Evolutionary conservation across 1,139 yeast genomes (phyloP).

Genomic region (Maudiozyma humilis): DNA sequence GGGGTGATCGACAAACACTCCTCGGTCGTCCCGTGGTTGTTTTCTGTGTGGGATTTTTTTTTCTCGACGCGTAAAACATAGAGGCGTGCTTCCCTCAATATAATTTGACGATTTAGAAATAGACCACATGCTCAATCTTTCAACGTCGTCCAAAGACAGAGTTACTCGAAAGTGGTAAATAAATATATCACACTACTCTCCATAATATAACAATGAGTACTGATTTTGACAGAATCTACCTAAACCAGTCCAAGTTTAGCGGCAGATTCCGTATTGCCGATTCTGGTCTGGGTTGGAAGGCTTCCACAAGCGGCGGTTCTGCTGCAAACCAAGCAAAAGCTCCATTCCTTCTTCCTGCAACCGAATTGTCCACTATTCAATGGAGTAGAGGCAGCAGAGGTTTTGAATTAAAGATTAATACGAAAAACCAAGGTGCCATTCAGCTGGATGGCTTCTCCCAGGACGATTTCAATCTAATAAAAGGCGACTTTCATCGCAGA

Average conservation of each 20-base stretch:
- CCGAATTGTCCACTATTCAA: conserved; percentile 66
- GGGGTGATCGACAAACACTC: too few relatives aligned
- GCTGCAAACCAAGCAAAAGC: conserved; percentile 41
- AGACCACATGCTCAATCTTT: too few relatives aligned
- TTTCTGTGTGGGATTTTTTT: too few relatives aligned
- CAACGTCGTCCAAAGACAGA: too few relatives aligned
- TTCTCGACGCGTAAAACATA: too few relatives aligned
- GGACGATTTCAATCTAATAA: conserved; percentile 70
- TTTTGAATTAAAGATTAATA: conserved; percentile 78
- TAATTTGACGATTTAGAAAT: too few relatives aligned
- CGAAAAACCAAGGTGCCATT: conserved; percentile 80
- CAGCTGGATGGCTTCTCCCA: conserved; percentile 86
- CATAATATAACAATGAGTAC: conserved; percentile 34
- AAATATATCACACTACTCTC: not conserved
- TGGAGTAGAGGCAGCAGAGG: conserved; percentile 97
- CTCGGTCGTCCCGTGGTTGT: too few relatives aligned
- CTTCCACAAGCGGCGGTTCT: conserved; percentile 49
- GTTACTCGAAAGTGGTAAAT: too few relatives aligned
- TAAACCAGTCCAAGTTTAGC: conserved; percentile 72
- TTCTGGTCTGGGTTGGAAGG: conserved; percentile 96
- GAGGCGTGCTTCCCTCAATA: too few relatives aligned
- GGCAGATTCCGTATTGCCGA: conserved; percentile 94
- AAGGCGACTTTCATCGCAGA: conserved; percentile 74
- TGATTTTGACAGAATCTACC: conserved; percentile 76
- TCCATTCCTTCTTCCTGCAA: conserved; percentile 80